Conservation (phyloP, 306 rosid species). For the Dryas drummondii region DNA sequence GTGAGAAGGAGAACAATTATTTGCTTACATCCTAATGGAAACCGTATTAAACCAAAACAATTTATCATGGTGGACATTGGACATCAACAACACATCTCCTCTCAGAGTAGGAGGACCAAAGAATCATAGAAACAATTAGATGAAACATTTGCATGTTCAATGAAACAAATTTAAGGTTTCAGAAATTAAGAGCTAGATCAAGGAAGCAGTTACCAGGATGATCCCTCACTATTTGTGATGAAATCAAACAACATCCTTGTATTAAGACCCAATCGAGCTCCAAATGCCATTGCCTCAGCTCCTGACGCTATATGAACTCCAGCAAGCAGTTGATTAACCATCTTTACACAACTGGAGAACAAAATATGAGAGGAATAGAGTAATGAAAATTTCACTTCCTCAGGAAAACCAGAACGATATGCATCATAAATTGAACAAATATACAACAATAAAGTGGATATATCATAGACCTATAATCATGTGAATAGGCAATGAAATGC, state of each 20-base stretch:
- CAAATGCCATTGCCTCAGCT: slow-evolving; percentile 97
- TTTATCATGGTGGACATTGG: background rate
- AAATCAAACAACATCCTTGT: slow-evolving; percentile 73
- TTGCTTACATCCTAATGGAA: background rate
- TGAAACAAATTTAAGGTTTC: background rate
- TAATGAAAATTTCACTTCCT: slow-evolving; percentile 8
- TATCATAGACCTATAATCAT: slow-evolving; percentile 9
- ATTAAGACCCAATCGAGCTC: slow-evolving; percentile 83
- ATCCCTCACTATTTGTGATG: slow-evolving; percentile 66
- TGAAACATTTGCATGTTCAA: background rate
- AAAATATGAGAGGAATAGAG: slow-evolving; percentile 24
- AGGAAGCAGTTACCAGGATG: slow-evolving; percentile 71
- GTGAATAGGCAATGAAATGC: background rate
- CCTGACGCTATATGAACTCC: slow-evolving; percentile 96
- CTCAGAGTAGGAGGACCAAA: background rate
- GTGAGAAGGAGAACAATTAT: background rate
- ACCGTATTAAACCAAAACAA: too few relatives aligned
- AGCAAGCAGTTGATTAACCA: slow-evolving; percentile 97
- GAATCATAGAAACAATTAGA: background rate
- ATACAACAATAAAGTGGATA: background rate
- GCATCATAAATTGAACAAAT: background rate
- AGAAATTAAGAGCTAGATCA: background rate
- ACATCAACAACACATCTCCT: background rate
- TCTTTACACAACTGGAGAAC: slow-evolving; percentile 76
- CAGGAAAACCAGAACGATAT: slow-evolving; percentile 15